Percentiles rank a stretch among this genome's conserved stretches.
Conservation (phyloP, 192 early-diverging fungal species). For the Coemansia sp. region DNA sequence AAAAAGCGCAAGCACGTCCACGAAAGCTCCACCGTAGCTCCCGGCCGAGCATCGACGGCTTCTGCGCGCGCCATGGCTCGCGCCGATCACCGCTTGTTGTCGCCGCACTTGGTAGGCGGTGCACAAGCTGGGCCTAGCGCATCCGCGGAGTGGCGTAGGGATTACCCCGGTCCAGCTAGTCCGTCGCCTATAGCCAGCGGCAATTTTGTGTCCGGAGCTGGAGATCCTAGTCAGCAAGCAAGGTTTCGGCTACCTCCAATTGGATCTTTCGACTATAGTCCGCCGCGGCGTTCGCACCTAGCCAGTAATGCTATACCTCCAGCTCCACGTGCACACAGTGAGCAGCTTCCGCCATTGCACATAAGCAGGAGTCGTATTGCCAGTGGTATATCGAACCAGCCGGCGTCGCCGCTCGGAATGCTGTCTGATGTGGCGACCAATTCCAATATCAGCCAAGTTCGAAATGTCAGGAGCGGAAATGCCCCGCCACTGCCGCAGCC, state of each 20-base stretch:
- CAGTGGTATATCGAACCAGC: not conserved
- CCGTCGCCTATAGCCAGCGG: not conserved
- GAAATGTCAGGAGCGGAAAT: not conserved
- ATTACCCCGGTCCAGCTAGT: not conserved
- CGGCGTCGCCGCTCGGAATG: constrained; percentile 2
- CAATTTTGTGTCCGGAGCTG: not conserved
- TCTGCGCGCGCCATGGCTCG: not conserved
- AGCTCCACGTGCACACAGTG: not conserved
- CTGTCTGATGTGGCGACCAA: constrained; percentile 10
- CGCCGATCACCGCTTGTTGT: not conserved
- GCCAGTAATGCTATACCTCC: not conserved
- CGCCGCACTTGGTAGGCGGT: not conserved
- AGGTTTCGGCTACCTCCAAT: not conserved
- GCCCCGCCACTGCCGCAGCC: not conserved
- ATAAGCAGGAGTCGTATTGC: not conserved
- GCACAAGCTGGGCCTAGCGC: not conserved
- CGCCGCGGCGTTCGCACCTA: not conserved
- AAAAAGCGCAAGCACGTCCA: constrained; percentile 1
- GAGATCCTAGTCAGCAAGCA: not conserved
- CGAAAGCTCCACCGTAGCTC: not conserved
- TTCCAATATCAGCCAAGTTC: not conserved
- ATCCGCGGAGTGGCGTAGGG: not conserved
- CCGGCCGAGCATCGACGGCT: not conserved
- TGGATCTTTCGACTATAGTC: constrained; percentile 2
- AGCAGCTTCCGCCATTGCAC: not conserved